Conservation (phyloP, 2,329 filamentous ascomycete species). For the Gyromitra esculenta region DNA sequence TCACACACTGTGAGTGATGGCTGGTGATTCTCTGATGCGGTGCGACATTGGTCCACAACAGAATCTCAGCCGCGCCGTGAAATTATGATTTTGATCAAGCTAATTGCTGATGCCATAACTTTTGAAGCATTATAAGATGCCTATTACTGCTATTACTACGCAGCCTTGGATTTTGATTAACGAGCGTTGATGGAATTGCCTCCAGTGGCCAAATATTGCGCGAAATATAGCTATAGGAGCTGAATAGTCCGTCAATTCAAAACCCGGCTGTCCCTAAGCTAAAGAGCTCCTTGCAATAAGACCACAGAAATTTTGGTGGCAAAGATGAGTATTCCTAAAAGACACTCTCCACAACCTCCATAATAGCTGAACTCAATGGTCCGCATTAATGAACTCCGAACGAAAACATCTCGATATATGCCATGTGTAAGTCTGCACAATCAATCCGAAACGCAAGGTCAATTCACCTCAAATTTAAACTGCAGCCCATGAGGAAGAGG, state of each 20-base stretch:
- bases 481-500: neutral
- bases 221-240: neutral
- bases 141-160: neutral
- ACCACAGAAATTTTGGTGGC: neutral
- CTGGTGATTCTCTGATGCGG: neutral
- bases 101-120: neutral
- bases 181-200: neutral
- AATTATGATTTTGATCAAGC: conserved; percentile 8
- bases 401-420: neutral
- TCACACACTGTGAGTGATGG: conserved; percentile 6
- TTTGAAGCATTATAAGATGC: neutral
- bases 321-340: neutral
- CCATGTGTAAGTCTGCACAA: neutral
- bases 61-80: conserved; percentile 1
- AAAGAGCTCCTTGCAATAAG: neutral
- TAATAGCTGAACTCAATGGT: neutral
- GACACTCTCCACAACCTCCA: neutral
- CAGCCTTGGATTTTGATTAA: neutral
- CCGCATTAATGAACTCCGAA: no score
- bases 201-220: neutral
- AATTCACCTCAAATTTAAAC: neutral
- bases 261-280: neutral
- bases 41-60: neutral
- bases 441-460: neutral
- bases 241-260: conserved; percentile 13